phyloP scores from a whole-genome alignment of 805 yeast species.

The Maudiozyma bulderi region DNA sequence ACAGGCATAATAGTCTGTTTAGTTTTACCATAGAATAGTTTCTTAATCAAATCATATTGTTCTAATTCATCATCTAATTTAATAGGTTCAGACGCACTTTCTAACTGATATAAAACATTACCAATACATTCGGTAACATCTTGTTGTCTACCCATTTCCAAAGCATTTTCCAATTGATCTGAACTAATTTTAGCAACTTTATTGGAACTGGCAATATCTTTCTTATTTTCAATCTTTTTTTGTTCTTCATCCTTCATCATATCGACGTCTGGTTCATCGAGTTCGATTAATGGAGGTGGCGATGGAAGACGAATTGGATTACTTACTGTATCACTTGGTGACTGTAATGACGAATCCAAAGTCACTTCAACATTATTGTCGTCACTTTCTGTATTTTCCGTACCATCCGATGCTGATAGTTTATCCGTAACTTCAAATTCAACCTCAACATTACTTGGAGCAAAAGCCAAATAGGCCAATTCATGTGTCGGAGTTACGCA shows the following conservation, averaged over 20 bases:
- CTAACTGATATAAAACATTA: slow-evolving; percentile 83
- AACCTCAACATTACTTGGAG: slow-evolving; percentile 60
- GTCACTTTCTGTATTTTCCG: not conserved
- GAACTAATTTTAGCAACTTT: slow-evolving; percentile 31
- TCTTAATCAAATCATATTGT: slow-evolving; percentile 72
- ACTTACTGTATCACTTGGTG: too few species aligned
- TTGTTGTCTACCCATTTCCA: slow-evolving; percentile 84
- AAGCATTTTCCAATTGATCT: slow-evolving; percentile 63
- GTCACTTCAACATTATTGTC: not conserved
- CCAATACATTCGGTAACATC: slow-evolving; percentile 97
- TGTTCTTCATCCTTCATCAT: not conserved
- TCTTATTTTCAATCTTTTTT: not conserved
- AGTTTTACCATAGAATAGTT: slow-evolving; percentile 76
- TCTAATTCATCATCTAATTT: slow-evolving; percentile 62
- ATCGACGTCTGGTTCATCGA: not conserved
- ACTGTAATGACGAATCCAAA: not conserved
- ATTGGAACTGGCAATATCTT: slow-evolving; percentile 13
- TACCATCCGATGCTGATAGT: not conserved
- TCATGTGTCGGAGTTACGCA: slow-evolving; percentile 77
- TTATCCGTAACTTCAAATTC: slow-evolving; percentile 34
- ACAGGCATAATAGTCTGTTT: slow-evolving; percentile 63
- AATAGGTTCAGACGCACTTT: slow-evolving; percentile 71
- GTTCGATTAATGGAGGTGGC: not conserved
- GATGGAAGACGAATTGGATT: too few species aligned
- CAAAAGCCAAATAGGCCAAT: slow-evolving; percentile 78